Percentiles rank a stretch among this genome's conserved stretches.
phyloP scores from a whole-genome alignment of 2,329 filamentous ascomycete genomes.

The Colletotrichum siamense region DNA sequence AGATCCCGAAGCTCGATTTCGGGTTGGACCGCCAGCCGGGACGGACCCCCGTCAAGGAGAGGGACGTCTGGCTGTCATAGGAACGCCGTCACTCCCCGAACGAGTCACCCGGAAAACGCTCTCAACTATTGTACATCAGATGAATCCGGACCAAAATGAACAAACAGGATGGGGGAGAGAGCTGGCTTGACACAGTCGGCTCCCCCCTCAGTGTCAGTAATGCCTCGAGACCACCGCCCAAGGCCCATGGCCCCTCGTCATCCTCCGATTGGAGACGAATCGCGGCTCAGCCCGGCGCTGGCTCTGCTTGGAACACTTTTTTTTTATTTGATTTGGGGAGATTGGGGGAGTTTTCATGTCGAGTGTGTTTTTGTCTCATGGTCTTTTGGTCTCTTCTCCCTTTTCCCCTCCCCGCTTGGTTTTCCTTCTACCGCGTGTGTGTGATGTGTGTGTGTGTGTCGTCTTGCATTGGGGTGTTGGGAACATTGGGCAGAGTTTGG shows the following conservation, averaged over 20 bases:
- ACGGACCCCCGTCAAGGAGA: conserved; percentile 29
- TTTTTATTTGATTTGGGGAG: neutral
- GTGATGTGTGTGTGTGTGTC: neutral
- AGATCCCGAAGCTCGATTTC: conserved; percentile 63
- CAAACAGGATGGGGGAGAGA: conserved; percentile 1
- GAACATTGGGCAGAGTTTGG: neutral
- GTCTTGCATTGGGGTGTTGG: conserved; percentile 5
- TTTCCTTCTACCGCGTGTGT: neutral
- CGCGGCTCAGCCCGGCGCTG: neutral
- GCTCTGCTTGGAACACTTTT: neutral
- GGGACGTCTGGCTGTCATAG: conserved; percentile 26
- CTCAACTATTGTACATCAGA: conserved; percentile 4
- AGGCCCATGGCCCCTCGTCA: neutral
- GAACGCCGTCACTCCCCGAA: neutral
- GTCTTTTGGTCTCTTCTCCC: neutral
- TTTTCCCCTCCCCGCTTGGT: neutral
- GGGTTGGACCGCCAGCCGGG: conserved; percentile 33
- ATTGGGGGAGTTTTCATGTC: neutral
- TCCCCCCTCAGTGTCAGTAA: neutral
- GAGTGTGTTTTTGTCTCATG: neutral
- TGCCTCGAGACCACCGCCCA: neutral
- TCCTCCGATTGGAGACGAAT: neutral
- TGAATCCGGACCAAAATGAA: neutral
- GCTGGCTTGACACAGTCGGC: neutral
- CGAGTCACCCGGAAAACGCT: neutral